These are phyloP conservation scores for Corymbia maculata DNA, from an alignment of 345 rosid genomes.

Conservation along the genomic window DNA sequence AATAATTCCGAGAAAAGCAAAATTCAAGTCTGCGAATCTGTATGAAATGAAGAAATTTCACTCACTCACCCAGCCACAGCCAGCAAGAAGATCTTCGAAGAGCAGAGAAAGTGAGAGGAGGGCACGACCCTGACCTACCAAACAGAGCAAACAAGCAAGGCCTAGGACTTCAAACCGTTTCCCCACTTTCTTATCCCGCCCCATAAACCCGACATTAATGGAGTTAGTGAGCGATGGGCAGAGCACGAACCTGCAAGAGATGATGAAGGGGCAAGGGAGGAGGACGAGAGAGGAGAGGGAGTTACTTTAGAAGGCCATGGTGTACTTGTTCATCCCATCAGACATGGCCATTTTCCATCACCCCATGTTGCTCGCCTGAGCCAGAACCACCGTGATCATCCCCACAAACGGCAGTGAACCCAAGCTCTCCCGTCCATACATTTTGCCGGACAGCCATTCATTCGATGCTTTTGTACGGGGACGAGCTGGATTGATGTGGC, in stretches of 20 bases:
- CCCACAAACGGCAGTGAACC: slow-evolving; percentile 15
- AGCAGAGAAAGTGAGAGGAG: slow-evolving; percentile 19
- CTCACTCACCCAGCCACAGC: background rate
- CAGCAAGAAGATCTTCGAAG: slow-evolving; percentile 11
- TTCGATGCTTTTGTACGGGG: no score
- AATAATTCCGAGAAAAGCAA: slow-evolving; percentile 1
- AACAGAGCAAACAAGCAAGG: background rate
- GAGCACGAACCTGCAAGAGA: slow-evolving; percentile 31
- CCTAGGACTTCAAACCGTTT: background rate
- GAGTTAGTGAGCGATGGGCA: background rate
- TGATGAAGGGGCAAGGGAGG: slow-evolving; percentile 30
- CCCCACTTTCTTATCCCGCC: background rate
- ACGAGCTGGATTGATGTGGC: no score
- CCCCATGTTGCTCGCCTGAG: slow-evolving; percentile 52
- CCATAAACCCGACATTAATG: background rate
- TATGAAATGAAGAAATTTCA: background rate
- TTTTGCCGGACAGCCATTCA: no score
- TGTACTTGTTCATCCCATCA: slow-evolving; percentile 34
- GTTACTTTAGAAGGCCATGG: slow-evolving; percentile 44
- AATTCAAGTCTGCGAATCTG: background rate
- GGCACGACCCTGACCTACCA: background rate
- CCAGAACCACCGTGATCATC: slow-evolving; percentile 49
- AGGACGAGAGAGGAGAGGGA: slow-evolving; percentile 46
- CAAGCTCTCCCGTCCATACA: background rate
- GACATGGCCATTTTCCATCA: slow-evolving; percentile 46